Evolutionary conservation across 495 filamentous ascomycete genomes (phyloP).

Genomic region (Cetradonia linearis): DNA sequence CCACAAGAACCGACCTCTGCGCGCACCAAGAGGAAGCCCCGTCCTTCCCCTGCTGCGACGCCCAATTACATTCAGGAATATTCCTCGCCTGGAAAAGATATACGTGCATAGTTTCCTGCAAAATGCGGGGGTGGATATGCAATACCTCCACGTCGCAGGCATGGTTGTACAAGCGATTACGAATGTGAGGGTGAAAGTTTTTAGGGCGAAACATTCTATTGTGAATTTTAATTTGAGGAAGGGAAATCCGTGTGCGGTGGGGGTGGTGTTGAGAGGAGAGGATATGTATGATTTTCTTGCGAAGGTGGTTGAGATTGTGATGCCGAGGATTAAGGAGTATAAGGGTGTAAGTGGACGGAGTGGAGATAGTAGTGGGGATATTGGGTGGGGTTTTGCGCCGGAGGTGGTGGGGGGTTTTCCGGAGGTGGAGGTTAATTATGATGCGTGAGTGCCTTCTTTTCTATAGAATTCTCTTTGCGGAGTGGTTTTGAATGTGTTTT

Average conservation of each 20-base stretch:
- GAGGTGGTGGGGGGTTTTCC: conserved; percentile 74
- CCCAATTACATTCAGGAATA: conserved; percentile 72
- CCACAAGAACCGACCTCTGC: conserved; percentile 77
- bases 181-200: conserved; percentile 60
- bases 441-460: conserved; percentile 53
- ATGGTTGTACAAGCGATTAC: conserved; percentile 80
- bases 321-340: conserved; percentile 94
- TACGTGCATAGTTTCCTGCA: conserved; percentile 67
- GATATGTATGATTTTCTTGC: conserved; percentile 81
- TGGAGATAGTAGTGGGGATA: conserved; percentile 82
- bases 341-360: conserved; percentile 61
- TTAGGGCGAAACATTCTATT: conserved; percentile 56
- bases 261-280: conserved; percentile 61
- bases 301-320: conserved; percentile 74
- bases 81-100: conserved; percentile 72
- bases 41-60: conserved; percentile 61
- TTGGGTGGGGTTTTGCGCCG: conserved; percentile 64
- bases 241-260: conserved; percentile 53
- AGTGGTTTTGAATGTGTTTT: background rate
- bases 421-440: conserved; percentile 84
- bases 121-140: conserved; percentile 40
- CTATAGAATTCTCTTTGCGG: background rate
- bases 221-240: conserved; percentile 49
- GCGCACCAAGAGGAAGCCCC: conserved; percentile 64
- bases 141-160: conserved; percentile 66